Conservation (phyloP, 2,329 filamentous ascomycete genomes). For the Pseudohalonectria lignicola region DNA sequence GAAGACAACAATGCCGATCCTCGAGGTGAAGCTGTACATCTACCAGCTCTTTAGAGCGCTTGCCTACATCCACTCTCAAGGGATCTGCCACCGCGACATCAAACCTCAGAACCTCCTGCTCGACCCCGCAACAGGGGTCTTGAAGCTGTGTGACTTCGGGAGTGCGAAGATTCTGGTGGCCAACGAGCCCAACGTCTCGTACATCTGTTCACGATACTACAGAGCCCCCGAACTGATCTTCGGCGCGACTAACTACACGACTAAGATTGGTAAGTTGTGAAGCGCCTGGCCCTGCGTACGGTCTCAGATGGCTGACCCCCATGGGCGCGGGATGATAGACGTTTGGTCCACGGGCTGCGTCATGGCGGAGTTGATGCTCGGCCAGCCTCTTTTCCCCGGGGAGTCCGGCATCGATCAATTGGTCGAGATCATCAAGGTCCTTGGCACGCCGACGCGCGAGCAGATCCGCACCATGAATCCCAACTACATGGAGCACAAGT, state of each 20-base stretch:
- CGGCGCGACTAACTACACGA: slow-evolving; percentile 97
- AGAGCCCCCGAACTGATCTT: slow-evolving; percentile 96
- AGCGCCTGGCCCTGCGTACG: too few species aligned
- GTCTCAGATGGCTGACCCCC: background rate
- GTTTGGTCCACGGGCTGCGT: slow-evolving; percentile 99
- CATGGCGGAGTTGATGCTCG: slow-evolving; percentile 98
- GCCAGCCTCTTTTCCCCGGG: slow-evolving; percentile 92
- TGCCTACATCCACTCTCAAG: slow-evolving; percentile 98
- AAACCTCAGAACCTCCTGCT: slow-evolving; percentile 96
- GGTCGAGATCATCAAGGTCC: slow-evolving; percentile 98
- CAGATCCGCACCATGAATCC: slow-evolving; percentile 99
- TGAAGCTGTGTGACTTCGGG: slow-evolving; percentile 98
- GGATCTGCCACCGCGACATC: slow-evolving; percentile 98
- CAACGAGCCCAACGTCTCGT: slow-evolving; percentile 98
- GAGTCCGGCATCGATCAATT: slow-evolving; percentile 98
- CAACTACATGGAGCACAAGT: slow-evolving; percentile 99
- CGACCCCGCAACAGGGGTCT: slow-evolving; percentile 78
- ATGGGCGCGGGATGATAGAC: too few species aligned
- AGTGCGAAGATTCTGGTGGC: slow-evolving; percentile 98
- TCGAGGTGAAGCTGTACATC: slow-evolving; percentile 98
- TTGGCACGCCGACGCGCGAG: slow-evolving; percentile 91
- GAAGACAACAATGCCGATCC: slow-evolving; percentile 98
- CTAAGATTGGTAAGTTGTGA: slow-evolving; percentile 79
- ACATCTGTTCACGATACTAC: slow-evolving; percentile 99
- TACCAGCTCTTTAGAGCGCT: slow-evolving; percentile 98